Base-by-base conservation (phyloP, 345 rosid genomes). In the Diplotaxis tenuifolia region DNA sequence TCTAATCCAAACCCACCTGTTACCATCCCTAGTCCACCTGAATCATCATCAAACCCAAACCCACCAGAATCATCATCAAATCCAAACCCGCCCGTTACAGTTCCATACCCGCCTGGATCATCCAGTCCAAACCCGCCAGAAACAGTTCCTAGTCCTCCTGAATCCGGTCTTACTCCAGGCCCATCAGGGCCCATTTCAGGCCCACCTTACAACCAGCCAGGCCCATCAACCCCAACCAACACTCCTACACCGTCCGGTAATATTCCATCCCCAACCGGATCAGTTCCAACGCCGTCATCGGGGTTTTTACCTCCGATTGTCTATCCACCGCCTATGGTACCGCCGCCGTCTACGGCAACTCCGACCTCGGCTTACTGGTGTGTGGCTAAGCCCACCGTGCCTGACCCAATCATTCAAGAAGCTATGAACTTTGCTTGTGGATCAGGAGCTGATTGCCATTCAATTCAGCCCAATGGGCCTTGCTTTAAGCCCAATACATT, bases 341-440 rank as follows among this genome's bases (percentile, higher is more conserved):
- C 91, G 4, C 91, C 96, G 0, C 77, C 96, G 53, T 85, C 96
- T 0, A 65, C 22, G 0, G 45, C 7, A 14, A 67, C 73, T 11
- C 82, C 89, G 0, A 59, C 76, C 53, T 80, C 82, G 8, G 84
- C 98, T 45, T 68, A 87, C 1, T 92, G 97, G 98, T 94, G 98
- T 0, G 93, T 94, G 19, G 98, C 96, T 0, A 94, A 94, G 79
- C 97, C 97, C 1, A 74, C 98, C 0, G 98, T 94, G 47, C 98
- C 98, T 3, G 96, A 89, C 45, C 98, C 98, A 18, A 92, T 94
- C 14, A 85, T 94, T 31, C 85, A 79, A 81, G 99, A 95, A 80
- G 97, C 99, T 0, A 88, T 95, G 97, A 95, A 86, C 77, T 95
- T 87, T 38, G 96, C 99, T 1, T 95, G 97, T 70, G 96, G 82